Evolutionary conservation across 495 filamentous ascomycete species (phyloP), one percentile per base, ranked within the genome.

Genomic region (Podospora bellae-mahoneyi): DNA sequence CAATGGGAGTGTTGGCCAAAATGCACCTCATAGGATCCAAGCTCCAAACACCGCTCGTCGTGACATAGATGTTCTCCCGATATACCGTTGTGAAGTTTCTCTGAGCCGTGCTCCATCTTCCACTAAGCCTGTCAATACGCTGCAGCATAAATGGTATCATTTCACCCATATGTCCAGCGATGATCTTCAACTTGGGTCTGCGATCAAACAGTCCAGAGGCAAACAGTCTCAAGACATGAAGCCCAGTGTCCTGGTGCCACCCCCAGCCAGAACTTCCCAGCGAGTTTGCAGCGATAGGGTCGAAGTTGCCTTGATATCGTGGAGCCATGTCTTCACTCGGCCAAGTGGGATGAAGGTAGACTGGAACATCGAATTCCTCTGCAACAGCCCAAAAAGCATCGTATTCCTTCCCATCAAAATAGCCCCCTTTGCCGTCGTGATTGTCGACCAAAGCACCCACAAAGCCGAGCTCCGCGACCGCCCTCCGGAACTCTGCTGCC

Each of bases 161-260:
- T 76, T 91, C 88, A 7, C 89, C 89, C 71, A 89, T 79, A 73
- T 91, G 89, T 3, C 88, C 88, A n/a, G 90, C 75, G 64, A 90
- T 83, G 32, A 90, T 77, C 71, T 90, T 87, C 44, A 90, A 74
- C 27, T 79, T 79, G 0, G 88, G 84, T 63, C 78, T 82, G 3
- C 78, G 75, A 71, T 86, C 83, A 68, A 87, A 90, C 9, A 79
- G 28, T 20, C 77, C 79, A 2, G 73, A 74, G 0, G 73, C 71
- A 62, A 71, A 78, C 15, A 80, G 72, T 23, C 75, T 69, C n/a
- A 79, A 64, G 9, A 79, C 64, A 64, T 77, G 76, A 30, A 85
- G 66, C 0, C 78, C 87, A 0, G 79, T 80, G 1, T 88, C 83
- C 3, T 77, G 66, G 56, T 83, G 81, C 80, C 81, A 83, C 18